phyloP scores from a whole-genome alignment of 331 rosid genomes.

The Quercus tomentella region DNA sequence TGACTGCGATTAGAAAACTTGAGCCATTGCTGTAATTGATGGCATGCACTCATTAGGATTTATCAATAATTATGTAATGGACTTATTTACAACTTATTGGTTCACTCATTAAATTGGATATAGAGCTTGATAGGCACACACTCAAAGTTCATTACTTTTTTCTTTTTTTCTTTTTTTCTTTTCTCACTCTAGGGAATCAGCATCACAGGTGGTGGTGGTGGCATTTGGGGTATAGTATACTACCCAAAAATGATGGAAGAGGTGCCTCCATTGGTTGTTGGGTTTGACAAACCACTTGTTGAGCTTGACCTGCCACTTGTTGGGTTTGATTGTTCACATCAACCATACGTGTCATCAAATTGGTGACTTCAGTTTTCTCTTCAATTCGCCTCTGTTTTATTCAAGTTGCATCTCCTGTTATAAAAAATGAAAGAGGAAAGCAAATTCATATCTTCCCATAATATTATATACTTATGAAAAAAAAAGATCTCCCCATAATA shows the following conservation, averaged over 20 bases:
- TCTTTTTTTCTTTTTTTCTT: too few relatives aligned
- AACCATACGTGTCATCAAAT: too few relatives aligned
- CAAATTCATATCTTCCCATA: neutral
- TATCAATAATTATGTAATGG: neutral
- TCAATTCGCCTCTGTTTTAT: neutral
- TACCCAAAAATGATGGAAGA: too few relatives aligned
- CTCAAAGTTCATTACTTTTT: neutral
- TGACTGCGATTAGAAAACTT: neutral
- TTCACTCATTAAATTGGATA: neutral
- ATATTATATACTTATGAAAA: neutral
- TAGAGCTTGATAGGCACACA: neutral
- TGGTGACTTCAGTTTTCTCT: too few relatives aligned
- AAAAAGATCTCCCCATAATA: neutral
- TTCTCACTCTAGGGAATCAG: too few relatives aligned
- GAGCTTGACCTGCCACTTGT: too few relatives aligned
- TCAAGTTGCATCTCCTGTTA: neutral
- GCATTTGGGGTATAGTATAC: too few relatives aligned
- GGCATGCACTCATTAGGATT: neutral
- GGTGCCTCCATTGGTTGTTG: too few relatives aligned
- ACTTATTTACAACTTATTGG: neutral
- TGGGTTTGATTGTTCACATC: too few relatives aligned
- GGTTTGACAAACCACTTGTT: too few relatives aligned
- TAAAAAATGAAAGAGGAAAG: neutral
- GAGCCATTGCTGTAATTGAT: neutral
- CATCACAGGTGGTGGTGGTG: too few relatives aligned